A percentile compares a stretch with the other conserved stretches of the same genome.
phyloP scores from a whole-genome alignment of 2,329 filamentous ascomycete genomes.

The Verticillium albo-atrum region DNA sequence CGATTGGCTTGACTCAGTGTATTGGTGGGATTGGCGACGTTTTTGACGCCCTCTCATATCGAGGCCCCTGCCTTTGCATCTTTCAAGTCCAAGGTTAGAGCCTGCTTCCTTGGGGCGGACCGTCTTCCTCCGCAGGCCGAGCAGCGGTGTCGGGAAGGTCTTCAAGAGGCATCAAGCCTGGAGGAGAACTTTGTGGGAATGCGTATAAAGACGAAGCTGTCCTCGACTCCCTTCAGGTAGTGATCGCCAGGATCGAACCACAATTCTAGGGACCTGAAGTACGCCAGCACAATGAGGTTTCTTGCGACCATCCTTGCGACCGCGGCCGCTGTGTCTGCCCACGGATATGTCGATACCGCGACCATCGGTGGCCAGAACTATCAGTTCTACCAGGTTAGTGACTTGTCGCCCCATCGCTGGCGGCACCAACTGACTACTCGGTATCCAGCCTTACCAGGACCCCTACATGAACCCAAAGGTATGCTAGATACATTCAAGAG shows the following conservation, averaged over 20 bases:
- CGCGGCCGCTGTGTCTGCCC: conserved; percentile 30
- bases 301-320: not conserved
- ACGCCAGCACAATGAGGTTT: not conserved
- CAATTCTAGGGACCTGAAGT: not conserved
- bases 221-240: not conserved
- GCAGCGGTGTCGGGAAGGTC: not conserved
- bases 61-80: not conserved
- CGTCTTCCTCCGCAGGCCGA: not conserved
- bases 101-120: not conserved
- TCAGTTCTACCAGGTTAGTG: conserved; percentile 27
- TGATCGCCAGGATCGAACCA: not conserved
- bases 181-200: too few species aligned
- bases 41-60: not conserved
- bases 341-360: conserved; percentile 43
- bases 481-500: too few species aligned
- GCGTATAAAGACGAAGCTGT: not conserved
- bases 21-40: not conserved
- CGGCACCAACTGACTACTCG: not conserved
- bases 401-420: not conserved
- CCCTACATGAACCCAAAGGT: conserved; percentile 11
- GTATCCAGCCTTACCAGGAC: conserved; percentile 17
- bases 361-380: conserved; percentile 36
- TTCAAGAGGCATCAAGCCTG: not conserved
- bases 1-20: not conserved
- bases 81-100: not conserved